Evolutionary conservation across 352 stramenopile species (phyloP).

Genomic region (Phytopythium helicoides): DNA sequence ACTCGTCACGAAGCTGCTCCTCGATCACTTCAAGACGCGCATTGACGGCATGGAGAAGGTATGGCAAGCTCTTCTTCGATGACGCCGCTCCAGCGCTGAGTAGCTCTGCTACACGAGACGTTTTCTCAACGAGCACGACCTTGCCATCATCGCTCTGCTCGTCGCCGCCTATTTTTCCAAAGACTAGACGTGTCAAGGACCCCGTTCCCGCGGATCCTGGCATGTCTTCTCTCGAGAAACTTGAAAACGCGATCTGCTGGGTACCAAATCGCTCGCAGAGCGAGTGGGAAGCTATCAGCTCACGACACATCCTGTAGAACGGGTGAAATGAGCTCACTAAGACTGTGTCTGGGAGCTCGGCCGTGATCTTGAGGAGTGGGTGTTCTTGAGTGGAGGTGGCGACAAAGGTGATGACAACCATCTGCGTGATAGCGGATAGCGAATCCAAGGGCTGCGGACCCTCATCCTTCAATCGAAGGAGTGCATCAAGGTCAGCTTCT

Average conservation of each 20-base stretch:
- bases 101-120: slow-evolving; percentile 21
- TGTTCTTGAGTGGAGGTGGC: slow-evolving; percentile 16
- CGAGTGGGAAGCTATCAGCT: slow-evolving; percentile 7
- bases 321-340: slow-evolving; percentile 54
- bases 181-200: slow-evolving; percentile 21
- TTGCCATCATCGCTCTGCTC: not conserved
- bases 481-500: slow-evolving; percentile 38
- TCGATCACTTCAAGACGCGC: slow-evolving; percentile 9
- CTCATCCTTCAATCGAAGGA: slow-evolving; percentile 5
- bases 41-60: slow-evolving; percentile 15
- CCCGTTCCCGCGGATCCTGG: not conserved
- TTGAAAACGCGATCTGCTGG: slow-evolving; percentile 22
- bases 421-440: slow-evolving; percentile 10
- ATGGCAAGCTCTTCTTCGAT: slow-evolving; percentile 19
- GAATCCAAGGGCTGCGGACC: not conserved
- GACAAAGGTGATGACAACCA: slow-evolving; percentile 35
- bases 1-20: slow-evolving; percentile 16
- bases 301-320: slow-evolving; percentile 44
- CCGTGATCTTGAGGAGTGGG: not conserved
- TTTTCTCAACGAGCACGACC: slow-evolving; percentile 27
- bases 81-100: not conserved
- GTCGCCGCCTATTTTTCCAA: slow-evolving; percentile 1
- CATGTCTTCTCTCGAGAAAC: slow-evolving; percentile 7
- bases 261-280: slow-evolving; percentile 16
- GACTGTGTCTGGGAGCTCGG: not conserved